Base-by-base conservation (phyloP, 202 grass and related monocot genomes). In the Brachypodium distachyon region DNA sequence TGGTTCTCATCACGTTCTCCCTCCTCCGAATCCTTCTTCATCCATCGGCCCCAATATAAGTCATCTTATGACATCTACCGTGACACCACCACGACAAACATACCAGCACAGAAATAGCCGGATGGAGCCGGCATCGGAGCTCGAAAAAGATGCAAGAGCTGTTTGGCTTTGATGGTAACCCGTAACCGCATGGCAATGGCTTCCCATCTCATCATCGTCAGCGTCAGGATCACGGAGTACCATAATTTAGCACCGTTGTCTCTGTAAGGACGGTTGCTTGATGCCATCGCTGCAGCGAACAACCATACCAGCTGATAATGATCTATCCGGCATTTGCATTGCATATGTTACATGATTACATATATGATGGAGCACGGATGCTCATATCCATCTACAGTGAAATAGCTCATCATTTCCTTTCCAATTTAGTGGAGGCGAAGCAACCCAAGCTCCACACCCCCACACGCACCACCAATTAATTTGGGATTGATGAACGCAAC, bases 271-370 rank as follows among this genome's bases (percentile, higher is more conserved):
- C 54, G 28, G 54, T 39, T 50, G 10, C 31, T 49, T 29, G 42
- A 61, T 83, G 52, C 12, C 43, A 22, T 37, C 31, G 43, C 33
- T 11, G 26, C 64, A 77, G 67, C 73, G 18, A 56, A 61, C 64
- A 77, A 71, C 81, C 33, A 70, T 55, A 33, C 53, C 33, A 38
- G 21, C 25, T 70, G 44, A n/a, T 49, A 68, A 33, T 73, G 27
- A 21, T 36, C 33, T 36, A 50, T 17, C 5, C 32, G n/a, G 16
- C 12, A 9, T 29, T 41, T 31, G 42, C 55, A 40, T 72, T 40
- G 16, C 67, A 51, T 72, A 72, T 61, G 77, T 32, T 53, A 5
- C 11, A 38, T 61, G 55, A 40, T 56, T 42, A 56, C 18, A 56
- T 12, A 73, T 72, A 33, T 23, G 56, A 41, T 52, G 5, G 69